Evolutionary conservation across 768 basidiomycete species (phyloP).

Genomic region (Tulasnella sp.): DNA sequence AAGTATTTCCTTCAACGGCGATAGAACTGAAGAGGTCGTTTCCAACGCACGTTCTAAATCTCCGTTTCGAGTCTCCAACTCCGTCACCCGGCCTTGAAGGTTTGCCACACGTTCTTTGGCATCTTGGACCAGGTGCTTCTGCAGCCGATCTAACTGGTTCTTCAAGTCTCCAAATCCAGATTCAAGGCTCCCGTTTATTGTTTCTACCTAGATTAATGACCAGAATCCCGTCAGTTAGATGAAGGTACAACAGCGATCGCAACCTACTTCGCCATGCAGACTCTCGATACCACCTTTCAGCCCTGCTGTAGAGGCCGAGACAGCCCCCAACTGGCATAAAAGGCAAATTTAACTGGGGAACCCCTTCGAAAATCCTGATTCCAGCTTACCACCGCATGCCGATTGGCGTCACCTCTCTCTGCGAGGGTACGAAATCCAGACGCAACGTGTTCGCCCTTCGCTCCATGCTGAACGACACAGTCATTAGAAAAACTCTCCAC

Average conservation of each 20-base stretch:
- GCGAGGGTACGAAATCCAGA: not conserved
- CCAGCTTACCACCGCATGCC: not conserved
- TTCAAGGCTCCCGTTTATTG: not conserved
- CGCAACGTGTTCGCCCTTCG: not conserved
- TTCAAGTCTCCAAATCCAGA: not conserved
- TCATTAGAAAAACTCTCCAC: not conserved
- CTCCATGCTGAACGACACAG: not conserved
- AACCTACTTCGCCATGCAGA: not conserved
- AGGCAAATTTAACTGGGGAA: not conserved
- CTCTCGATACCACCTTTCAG: not conserved
- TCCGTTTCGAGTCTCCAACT: not conserved
- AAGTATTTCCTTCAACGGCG: not conserved
- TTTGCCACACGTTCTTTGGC: not conserved
- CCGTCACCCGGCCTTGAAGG: not conserved
- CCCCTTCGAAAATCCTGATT: too few species aligned
- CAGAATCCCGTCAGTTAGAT: not conserved
- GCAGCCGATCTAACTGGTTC: not conserved
- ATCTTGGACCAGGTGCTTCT: not conserved
- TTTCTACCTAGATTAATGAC: not conserved
- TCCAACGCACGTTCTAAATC: not conserved
- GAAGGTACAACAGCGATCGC: not conserved
- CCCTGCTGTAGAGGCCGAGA: not conserved
- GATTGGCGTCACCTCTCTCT: not conserved
- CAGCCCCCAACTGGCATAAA: not conserved
- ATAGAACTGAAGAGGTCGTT: not conserved